These are phyloP conservation scores for Serendipita indica DNA, from an alignment of 768 basidiomycete species.

Conservation along the genomic window DNA sequence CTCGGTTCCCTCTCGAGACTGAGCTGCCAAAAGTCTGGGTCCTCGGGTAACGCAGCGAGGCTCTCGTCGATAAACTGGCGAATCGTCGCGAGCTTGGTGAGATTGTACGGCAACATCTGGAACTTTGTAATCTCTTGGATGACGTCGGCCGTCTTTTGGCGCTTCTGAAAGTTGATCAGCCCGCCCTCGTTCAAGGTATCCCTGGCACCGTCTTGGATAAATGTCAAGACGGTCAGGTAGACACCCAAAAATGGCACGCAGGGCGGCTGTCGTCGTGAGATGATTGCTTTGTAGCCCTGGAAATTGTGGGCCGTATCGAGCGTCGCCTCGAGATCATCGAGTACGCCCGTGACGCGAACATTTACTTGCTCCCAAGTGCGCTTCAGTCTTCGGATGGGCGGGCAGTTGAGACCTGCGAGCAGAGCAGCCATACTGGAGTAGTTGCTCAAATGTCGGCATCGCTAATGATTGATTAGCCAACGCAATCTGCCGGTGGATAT, in stretches of 20 bases:
- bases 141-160: conserved; percentile 89
- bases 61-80: conserved; percentile 66
- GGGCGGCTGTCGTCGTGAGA: background rate
- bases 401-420: conserved; percentile 84
- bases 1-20: conserved; percentile 82
- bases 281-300: conserved; percentile 4
- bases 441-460: conserved; percentile 78
- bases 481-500: background rate
- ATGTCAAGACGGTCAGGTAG: conserved; percentile 90
- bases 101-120: conserved; percentile 84
- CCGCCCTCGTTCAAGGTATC: conserved; percentile 43
- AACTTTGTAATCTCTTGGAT: conserved; percentile 94
- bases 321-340: conserved; percentile 71
- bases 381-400: conserved; percentile 82
- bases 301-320: conserved; percentile 55
- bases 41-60: conserved; percentile 53
- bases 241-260: conserved; percentile 44
- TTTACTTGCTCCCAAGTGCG: conserved; percentile 87
- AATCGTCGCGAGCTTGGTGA: conserved; percentile 50
- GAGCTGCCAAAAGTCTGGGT: conserved; percentile 52
- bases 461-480: conserved; percentile 32
- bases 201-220: conserved; percentile 92
- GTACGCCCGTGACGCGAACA: conserved; percentile 53
- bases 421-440: conserved; percentile 97
- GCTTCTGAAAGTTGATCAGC: conserved; percentile 93